Conservation (phyloP, 345 rosid species). For the Gynandropsis gynandra region DNA sequence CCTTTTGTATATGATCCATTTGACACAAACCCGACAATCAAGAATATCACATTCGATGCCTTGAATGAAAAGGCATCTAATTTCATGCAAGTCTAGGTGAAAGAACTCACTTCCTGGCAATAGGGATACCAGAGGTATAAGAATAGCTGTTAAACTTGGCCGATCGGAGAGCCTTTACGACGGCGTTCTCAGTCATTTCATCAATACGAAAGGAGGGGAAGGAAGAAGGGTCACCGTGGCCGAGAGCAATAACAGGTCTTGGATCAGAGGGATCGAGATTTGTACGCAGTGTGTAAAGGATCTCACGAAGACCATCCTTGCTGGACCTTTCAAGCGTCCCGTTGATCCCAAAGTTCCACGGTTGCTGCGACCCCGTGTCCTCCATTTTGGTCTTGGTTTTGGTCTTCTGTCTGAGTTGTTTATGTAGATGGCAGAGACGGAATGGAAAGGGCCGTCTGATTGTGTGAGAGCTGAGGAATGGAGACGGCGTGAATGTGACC, state of each 20-base stretch:
- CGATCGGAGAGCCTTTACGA: slow-evolving; percentile 35
- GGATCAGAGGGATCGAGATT: slow-evolving; percentile 29
- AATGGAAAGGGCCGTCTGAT: too few species aligned
- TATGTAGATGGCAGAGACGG: too few species aligned
- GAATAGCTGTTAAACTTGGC: slow-evolving; percentile 39
- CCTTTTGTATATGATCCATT: too few species aligned
- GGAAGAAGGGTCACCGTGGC: slow-evolving; percentile 49
- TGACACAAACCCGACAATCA: background rate
- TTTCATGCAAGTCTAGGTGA: background rate
- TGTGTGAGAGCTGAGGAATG: too few species aligned
- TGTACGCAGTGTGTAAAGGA: slow-evolving; percentile 9
- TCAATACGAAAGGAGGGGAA: slow-evolving; percentile 36
- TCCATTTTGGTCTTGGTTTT: background rate
- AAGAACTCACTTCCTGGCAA: slow-evolving; percentile 41
- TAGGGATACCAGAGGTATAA: slow-evolving; percentile 33
- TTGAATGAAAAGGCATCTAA: background rate
- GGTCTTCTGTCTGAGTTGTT: background rate
- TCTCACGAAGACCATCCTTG: slow-evolving; percentile 17
- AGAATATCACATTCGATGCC: too few species aligned
- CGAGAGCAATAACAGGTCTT: slow-evolving; percentile 31
- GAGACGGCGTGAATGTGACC: too few species aligned
- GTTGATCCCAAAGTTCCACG: too few species aligned
- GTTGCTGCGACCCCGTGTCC: background rate
- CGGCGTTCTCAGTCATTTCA: slow-evolving; percentile 38
- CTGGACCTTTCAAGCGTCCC: background rate